Evolutionary conservation across 2,329 filamentous ascomycete species (phyloP).

Genomic region (Ascochyta koolunga): DNA sequence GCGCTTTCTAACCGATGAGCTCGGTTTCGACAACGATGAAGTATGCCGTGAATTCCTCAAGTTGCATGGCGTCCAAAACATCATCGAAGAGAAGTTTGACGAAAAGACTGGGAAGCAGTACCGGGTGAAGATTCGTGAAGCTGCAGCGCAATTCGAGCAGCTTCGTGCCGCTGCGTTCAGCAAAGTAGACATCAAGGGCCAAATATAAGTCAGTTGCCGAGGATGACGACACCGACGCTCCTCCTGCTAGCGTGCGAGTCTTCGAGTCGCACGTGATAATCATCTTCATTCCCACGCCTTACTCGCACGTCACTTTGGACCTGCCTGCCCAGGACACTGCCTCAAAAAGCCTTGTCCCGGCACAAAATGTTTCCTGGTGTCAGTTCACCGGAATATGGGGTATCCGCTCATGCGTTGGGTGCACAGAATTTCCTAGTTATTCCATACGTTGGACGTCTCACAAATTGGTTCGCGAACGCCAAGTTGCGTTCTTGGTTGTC

Average conservation of each 20-base stretch:
- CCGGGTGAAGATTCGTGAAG: conserved; percentile 66
- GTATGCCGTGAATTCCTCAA: conserved; percentile 91
- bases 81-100: conserved; percentile 77
- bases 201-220: conserved; percentile 68
- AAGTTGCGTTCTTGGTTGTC: conserved; percentile 15
- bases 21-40: conserved; percentile 91
- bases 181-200: conserved; percentile 95
- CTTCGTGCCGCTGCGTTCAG: conserved; percentile 77
- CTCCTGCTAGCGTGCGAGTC: conserved; percentile 1
- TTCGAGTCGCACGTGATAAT: conserved; percentile 18
- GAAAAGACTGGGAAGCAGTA: conserved; percentile 23
- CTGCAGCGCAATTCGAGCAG: conserved; percentile 69
- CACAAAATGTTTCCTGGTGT: conserved; percentile 23
- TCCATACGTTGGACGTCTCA: conserved; percentile 40
- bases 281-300: conserved; percentile 26
- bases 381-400: conserved; percentile 39
- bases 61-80: conserved; percentile 74
- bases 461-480: conserved; percentile 18
- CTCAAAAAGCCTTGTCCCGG: conserved; percentile 31
- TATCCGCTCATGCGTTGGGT: conserved; percentile 40
- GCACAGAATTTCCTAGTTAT: conserved; percentile 38
- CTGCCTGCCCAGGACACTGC: conserved; percentile 19
- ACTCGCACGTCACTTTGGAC: conserved; percentile 28
- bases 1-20: conserved; percentile 91
- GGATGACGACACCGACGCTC: conserved; percentile 7